phyloP scores from a whole-genome alignment of 495 filamentous ascomycete genomes.

The Penicillium canescens region DNA sequence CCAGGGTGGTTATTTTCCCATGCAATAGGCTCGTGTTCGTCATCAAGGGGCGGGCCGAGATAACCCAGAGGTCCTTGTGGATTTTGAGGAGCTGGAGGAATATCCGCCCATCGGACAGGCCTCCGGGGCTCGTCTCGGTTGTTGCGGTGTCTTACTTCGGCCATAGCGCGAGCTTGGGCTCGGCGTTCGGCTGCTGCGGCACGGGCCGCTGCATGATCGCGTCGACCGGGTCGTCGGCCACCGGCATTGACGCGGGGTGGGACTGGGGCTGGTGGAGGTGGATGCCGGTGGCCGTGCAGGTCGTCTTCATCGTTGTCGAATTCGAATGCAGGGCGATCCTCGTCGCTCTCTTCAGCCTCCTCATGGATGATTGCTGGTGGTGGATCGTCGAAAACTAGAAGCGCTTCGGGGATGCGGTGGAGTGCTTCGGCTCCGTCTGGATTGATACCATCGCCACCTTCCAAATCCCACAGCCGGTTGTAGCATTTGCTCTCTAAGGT shows the following conservation, averaged over 20 bases:
- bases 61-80: slow-evolving; percentile 2
- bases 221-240: slow-evolving; percentile 19
- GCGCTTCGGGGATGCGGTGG: slow-evolving; percentile 39
- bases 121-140: background rate
- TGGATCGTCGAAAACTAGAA: slow-evolving; percentile 38
- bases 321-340: slow-evolving; percentile 28
- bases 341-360: slow-evolving; percentile 12
- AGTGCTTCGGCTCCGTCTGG: slow-evolving; percentile 46
- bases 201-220: slow-evolving; percentile 36
- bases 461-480: slow-evolving; percentile 86
- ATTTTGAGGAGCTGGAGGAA: background rate
- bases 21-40: background rate
- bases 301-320: slow-evolving; percentile 33
- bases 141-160: slow-evolving; percentile 37
- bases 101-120: background rate
- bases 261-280: slow-evolving; percentile 45
- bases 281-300: slow-evolving; percentile 21
- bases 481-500: slow-evolving; percentile 65
- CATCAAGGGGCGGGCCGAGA: slow-evolving; percentile 4
- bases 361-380: background rate
- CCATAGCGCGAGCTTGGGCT: slow-evolving; percentile 47
- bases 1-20: background rate
- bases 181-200: slow-evolving; percentile 45
- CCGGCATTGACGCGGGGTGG: slow-evolving; percentile 35
- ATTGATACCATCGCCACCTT: slow-evolving; percentile 70